A percentile compares a stretch with the other conserved stretches of the same genome.
phyloP scores from a whole-genome alignment of 2,329 filamentous ascomycete genomes.

The Claviceps sp. region DNA sequence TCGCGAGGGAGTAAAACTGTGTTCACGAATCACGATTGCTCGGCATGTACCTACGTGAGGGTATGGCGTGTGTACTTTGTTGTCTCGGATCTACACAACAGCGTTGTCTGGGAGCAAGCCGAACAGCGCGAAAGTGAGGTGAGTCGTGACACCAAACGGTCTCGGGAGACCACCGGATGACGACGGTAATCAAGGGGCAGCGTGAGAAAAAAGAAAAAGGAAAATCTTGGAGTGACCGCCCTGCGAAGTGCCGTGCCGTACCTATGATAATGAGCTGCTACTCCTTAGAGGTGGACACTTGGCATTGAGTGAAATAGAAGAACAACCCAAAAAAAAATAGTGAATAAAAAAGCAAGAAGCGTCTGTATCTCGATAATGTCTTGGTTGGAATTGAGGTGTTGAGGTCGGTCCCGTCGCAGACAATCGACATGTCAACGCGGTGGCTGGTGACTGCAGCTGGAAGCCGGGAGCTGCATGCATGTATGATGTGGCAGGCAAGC shows the following conservation, averaged over 20 bases:
- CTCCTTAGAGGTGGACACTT: background rate
- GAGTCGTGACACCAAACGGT: background rate
- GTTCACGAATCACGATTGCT: background rate
- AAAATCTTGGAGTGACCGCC: background rate
- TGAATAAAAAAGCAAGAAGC: background rate
- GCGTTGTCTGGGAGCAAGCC: background rate
- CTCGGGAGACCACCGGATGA: background rate
- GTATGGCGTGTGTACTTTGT: background rate
- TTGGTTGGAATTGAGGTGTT: background rate
- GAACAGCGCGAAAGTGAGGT: background rate
- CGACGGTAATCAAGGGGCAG: background rate
- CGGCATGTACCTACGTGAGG: background rate
- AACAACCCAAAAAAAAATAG: background rate
- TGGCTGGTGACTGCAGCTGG: background rate
- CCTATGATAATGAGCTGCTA: background rate
- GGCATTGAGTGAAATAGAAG: background rate
- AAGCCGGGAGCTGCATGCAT: background rate
- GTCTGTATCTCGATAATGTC: background rate
- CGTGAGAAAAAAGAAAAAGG: background rate
- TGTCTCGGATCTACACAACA: background rate
- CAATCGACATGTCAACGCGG: background rate
- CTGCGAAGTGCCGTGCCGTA: background rate
- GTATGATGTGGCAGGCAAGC: background rate
- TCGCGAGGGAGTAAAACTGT: background rate
- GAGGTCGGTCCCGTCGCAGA: background rate